Evolutionary conservation across 371 early-diverging fungal species (phyloP).

Genomic region (Nematocida parisii): DNA sequence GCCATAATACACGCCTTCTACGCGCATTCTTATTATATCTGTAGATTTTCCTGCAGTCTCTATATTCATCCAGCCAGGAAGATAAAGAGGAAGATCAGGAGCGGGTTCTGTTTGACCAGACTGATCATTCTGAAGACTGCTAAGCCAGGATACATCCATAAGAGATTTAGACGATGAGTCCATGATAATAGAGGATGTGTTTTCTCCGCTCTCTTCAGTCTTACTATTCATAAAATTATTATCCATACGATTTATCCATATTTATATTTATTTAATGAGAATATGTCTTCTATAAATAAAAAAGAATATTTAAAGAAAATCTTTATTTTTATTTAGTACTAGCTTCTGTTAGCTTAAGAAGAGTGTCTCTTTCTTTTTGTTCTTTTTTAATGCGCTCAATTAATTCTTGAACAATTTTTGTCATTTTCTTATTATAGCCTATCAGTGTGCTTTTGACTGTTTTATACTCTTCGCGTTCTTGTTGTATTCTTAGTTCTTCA

Average conservation of each 20-base stretch:
- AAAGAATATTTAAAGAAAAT: not conserved
- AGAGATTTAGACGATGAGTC: slow-evolving; percentile 49
- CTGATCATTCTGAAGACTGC: not conserved
- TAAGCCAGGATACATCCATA: slow-evolving; percentile 52
- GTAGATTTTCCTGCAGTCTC: not conserved
- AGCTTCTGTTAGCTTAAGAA: slow-evolving; percentile 5
- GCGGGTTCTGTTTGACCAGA: not conserved
- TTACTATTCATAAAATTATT: not conserved
- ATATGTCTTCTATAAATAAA: no score
- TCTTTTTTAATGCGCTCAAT: slow-evolving; percentile 42
- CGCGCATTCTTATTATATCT: slow-evolving; percentile 17
- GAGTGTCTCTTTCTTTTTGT: slow-evolving; percentile 26
- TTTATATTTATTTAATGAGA: not conserved
- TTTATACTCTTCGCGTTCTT: slow-evolving; percentile 34
- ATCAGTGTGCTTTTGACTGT: slow-evolving; percentile 28
- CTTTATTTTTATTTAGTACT: not conserved
- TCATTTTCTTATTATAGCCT: slow-evolving; percentile 47
- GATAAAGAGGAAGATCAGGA: slow-evolving; percentile 1
- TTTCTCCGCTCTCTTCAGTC: not conserved
- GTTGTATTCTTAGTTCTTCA: slow-evolving; percentile 23
- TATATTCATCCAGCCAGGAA: slow-evolving; percentile 33
- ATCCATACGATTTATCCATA: not conserved
- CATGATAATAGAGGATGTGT: not conserved
- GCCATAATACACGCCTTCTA: slow-evolving; percentile 1
- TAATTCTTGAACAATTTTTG: slow-evolving; percentile 48